Evolutionary conservation across 257 asterid species (phyloP).

Genomic region (Lavandula angustifolia): DNA sequence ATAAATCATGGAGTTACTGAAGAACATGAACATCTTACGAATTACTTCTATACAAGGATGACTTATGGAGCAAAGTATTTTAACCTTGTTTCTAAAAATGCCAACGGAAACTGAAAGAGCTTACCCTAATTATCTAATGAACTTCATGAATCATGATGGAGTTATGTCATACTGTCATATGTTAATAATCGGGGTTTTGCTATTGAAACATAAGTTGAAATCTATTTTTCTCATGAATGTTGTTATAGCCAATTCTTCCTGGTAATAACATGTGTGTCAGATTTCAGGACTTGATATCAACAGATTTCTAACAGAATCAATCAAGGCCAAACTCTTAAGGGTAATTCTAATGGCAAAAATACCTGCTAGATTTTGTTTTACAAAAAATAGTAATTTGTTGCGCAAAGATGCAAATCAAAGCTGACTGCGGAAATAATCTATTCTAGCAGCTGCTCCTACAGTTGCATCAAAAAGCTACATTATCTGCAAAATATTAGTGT

Average conservation of each 20-base stretch:
- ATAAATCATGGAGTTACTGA: slow-evolving; percentile 2
- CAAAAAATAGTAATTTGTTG: not conserved
- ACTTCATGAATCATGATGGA: not conserved
- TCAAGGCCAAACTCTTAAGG: not conserved
- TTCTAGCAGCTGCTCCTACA: no score
- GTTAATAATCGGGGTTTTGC: not conserved
- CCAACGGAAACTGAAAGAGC: not conserved
- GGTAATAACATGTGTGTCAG: no score
- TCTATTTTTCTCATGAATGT: not conserved
- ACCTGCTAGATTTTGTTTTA: not conserved
- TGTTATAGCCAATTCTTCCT: not conserved
- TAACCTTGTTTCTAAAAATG: slow-evolving; percentile 14
- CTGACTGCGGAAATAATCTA: slow-evolving; percentile 6
- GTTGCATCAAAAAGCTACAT: not conserved
- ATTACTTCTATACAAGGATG: slow-evolving; percentile 5
- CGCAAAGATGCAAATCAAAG: not conserved
- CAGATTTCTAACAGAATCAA: not conserved
- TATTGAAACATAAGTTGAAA: not conserved
- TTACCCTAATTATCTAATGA: slow-evolving; percentile 3
- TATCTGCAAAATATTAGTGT: slow-evolving; percentile 12
- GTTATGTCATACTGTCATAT: not conserved
- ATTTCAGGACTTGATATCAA: not conserved
- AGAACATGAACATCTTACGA: not conserved
- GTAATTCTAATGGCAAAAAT: not conserved
- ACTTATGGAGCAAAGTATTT: not conserved